Percentiles rank a stretch among this genome's conserved stretches.
Conservation (phyloP, 1,284 basidiomycete genomes). For the Irpex lacteus region DNA sequence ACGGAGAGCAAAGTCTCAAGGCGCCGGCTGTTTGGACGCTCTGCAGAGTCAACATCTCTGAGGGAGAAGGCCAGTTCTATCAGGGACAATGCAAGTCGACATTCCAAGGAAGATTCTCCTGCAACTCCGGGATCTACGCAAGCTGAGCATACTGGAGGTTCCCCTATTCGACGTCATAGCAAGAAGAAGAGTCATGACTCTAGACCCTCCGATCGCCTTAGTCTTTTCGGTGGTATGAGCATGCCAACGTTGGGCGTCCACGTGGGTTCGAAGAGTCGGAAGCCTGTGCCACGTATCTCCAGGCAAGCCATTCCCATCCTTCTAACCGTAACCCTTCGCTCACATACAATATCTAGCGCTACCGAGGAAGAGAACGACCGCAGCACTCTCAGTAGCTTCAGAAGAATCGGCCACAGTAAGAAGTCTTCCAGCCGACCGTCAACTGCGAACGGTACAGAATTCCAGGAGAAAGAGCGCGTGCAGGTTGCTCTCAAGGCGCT, state of each 20-base stretch:
- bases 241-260: conserved; percentile 33
- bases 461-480: conserved; percentile 17
- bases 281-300: conserved; percentile 75
- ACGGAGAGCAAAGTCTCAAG: conserved; percentile 30
- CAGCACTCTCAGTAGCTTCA: conserved; percentile 8
- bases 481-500: conserved; percentile 10
- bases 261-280: conserved; percentile 60
- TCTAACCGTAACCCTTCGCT: not conserved
- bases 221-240: conserved; percentile 73
- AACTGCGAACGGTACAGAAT: conserved; percentile 31
- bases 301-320: conserved; percentile 35
- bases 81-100: conserved; percentile 35
- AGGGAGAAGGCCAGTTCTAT: conserved; percentile 26
- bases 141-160: conserved; percentile 19
- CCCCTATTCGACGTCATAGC: conserved; percentile 36
- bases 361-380: not conserved
- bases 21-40: conserved; percentile 58
- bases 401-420: conserved; percentile 28
- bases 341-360: not conserved
- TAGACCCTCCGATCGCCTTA: conserved; percentile 59
- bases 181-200: conserved; percentile 55
- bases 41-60: conserved; percentile 27
- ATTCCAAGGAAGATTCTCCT: conserved; percentile 33
- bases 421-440: conserved; percentile 34
- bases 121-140: conserved; percentile 19